Conservation (phyloP, 1,284 basidiomycete genomes). For the Melampsora americana region DNA sequence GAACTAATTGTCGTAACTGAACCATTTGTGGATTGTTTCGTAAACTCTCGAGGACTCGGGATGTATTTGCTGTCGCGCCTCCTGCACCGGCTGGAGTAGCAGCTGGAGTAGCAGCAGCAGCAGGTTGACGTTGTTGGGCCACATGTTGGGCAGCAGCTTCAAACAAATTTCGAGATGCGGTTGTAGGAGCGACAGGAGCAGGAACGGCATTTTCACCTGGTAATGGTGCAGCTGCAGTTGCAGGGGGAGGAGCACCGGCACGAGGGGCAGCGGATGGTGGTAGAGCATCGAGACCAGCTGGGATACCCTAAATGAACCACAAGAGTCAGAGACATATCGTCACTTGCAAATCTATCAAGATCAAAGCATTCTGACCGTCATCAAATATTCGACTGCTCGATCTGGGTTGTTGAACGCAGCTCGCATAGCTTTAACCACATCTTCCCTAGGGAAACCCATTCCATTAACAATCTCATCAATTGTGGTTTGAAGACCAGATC, state of each 20-base stretch:
- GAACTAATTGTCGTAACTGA: slow-evolving; percentile 60
- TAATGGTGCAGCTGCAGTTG: slow-evolving; percentile 55
- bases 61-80: slow-evolving; percentile 37
- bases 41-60: slow-evolving; percentile 55
- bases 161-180: slow-evolving; percentile 68
- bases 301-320: slow-evolving; percentile 66
- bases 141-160: slow-evolving; percentile 57
- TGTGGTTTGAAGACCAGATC: slow-evolving; percentile 68
- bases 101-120: slow-evolving; percentile 54
- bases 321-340: slow-evolving; percentile 34
- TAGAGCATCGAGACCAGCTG: slow-evolving; percentile 61
- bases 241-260: slow-evolving; percentile 53
- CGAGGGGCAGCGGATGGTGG: slow-evolving; percentile 50
- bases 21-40: slow-evolving; percentile 49
- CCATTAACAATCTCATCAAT: slow-evolving; percentile 75
- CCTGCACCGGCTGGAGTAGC: slow-evolving; percentile 47
- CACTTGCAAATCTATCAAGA: neutral
- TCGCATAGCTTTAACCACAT: slow-evolving; percentile 79
- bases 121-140: slow-evolving; percentile 55
- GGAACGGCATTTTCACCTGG: slow-evolving; percentile 54
- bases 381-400: slow-evolving; percentile 93
- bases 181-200: slow-evolving; percentile 49
- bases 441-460: slow-evolving; percentile 89
- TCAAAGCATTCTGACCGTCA: slow-evolving; percentile 65
- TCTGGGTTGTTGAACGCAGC: slow-evolving; percentile 98